Evolutionary conservation across 495 filamentous ascomycete species (phyloP).

Genomic region (Aspergillus wentii): DNA sequence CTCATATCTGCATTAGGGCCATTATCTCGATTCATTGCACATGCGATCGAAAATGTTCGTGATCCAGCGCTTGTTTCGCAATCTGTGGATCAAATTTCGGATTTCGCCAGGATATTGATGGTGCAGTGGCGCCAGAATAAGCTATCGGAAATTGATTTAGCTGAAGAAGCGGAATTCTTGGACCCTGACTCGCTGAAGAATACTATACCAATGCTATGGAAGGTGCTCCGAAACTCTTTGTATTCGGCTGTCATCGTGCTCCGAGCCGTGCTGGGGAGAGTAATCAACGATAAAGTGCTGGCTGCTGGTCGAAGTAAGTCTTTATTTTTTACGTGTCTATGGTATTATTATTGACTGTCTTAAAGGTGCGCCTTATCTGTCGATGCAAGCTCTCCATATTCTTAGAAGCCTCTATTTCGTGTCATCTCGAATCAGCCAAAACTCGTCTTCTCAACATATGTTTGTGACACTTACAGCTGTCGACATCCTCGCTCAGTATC

Average conservation of each 20-base stretch:
- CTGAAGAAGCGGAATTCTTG: conserved; percentile 67
- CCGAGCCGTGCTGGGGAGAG: conserved; percentile 65
- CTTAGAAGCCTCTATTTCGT: conserved; percentile 87
- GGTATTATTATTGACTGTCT: background rate
- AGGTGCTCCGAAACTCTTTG: conserved; percentile 70
- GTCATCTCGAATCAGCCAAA: conserved; percentile 68
- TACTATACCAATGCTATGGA: conserved; percentile 78
- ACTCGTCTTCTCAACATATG: conserved; percentile 71
- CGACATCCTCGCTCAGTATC: conserved; percentile 76
- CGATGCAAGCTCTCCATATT: conserved; percentile 69
- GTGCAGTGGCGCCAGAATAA: conserved; percentile 84
- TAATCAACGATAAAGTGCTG: conserved; percentile 50
- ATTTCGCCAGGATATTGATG: conserved; percentile 65
- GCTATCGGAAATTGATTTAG: conserved; percentile 74
- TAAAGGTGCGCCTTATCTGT: conserved; percentile 61
- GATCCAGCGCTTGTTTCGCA: conserved; percentile 57
- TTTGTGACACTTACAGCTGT: conserved; percentile 88
- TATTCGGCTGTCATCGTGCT: conserved; percentile 76
- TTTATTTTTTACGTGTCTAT: background rate
- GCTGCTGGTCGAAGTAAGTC: conserved; percentile 51
- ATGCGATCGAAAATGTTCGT: conserved; percentile 61
- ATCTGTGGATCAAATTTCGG: conserved; percentile 64
- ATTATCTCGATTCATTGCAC: conserved; percentile 69
- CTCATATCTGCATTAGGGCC: conserved; percentile 74
- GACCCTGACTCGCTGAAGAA: conserved; percentile 61